Evolutionary conservation across 441 rosid species (phyloP), one percentile per base, ranked within the genome.

Genomic region (Hura crepitans): DNA sequence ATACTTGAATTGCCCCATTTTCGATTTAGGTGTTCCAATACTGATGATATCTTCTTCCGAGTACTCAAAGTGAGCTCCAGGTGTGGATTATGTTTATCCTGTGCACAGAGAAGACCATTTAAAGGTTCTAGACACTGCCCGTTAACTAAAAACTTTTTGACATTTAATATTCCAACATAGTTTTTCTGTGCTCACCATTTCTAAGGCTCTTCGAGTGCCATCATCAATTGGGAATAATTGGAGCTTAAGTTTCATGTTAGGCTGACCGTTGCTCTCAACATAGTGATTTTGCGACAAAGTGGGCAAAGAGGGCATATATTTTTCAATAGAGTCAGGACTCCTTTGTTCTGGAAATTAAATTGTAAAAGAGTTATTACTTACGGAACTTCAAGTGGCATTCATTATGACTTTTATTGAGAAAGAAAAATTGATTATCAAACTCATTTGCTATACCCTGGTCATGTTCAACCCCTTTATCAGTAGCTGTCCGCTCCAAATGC

Each of bases 161-260:
- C 39, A 72, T 33, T 25, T 42, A 71, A 75, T 60, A 71, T 69
- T 73, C 61, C 57, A 72, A 71, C 53, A 67, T 4, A 35, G 18
- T 68, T n/a, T n/a, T 57, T 73, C 47, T 30, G 66, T 20, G 39
- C 93, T 87, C 84, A 95, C 99, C 97, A 72, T 78, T 87, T 95
- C 97, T 81, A 95, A 83, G 82, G 92, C 85, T 82, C 78, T 87
- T 82, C 96, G 81, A 75, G 93, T 95, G 65, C 43, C 77, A 61
- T 95, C 97, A 83, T 95, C 99, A 67, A 95, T 87, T 57, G 99
- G 97, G 81, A 92, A 95, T 69, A 95, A 69, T 79, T 95, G 97
- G 74, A 95, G 96, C 88, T 95, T 95, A 73, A 95, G 89, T 82
- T 95, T 95, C 76, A 74, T 69, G 75, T 78, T 80, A 68, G 74